Percentiles rank a stretch among this genome's conserved stretches.
Conservation (phyloP, 1,139 yeast species). For the Trichomonascaceae sp. region DNA sequence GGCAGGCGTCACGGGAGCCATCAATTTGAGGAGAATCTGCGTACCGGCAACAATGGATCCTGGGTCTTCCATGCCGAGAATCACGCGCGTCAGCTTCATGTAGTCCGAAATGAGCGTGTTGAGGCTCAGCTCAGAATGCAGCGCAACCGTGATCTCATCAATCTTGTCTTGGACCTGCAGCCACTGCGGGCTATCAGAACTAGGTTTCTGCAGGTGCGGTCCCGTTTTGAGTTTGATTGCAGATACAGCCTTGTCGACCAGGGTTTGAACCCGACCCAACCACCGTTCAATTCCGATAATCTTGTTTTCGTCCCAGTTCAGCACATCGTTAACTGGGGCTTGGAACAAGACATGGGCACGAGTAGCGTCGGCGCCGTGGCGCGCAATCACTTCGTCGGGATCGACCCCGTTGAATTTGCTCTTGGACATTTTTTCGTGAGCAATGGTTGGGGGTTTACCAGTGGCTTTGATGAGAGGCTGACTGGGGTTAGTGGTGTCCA, state of each 20-base stretch:
- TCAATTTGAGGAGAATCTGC: constrained; percentile 40
- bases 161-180: constrained; percentile 43
- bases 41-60: constrained; percentile 27
- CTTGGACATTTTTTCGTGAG: constrained; percentile 90
- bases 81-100: constrained; percentile 65
- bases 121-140: constrained; percentile 46
- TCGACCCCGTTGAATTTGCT: constrained; percentile 92
- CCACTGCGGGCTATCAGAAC: constrained; percentile 28
- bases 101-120: constrained; percentile 82
- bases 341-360: constrained; percentile 90
- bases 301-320: constrained; percentile 83
- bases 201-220: constrained; percentile 12
- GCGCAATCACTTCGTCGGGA: constrained; percentile 61
- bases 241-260: constrained; percentile 10
- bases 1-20: constrained; percentile 71
- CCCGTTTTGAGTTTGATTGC: constrained; percentile 1
- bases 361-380: constrained; percentile 88
- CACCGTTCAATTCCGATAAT: constrained; percentile 82
- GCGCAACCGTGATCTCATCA: constrained; percentile 41
- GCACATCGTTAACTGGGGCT: constrained; percentile 72
- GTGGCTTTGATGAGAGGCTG: constrained; percentile 37
- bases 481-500: constrained; percentile 30
- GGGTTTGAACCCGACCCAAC: constrained; percentile 46
- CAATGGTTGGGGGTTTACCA: constrained; percentile 39
- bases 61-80: constrained; percentile 26